Base-by-base conservation (phyloP, 108 stramenopile genomes). In the Nitzschia putrida region DNA sequence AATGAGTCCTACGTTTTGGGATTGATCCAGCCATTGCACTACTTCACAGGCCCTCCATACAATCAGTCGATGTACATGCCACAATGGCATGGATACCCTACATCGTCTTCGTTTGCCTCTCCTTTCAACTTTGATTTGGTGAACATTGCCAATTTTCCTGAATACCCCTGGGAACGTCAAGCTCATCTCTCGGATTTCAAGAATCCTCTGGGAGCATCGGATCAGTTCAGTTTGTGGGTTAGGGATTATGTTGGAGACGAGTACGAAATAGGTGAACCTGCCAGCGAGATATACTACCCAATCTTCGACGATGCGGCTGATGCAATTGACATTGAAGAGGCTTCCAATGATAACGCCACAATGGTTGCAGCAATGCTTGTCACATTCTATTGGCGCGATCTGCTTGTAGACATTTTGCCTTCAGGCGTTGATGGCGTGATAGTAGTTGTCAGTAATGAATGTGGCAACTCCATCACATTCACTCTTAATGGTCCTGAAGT, bases 381-480 rank as follows among this genome's bases (percentile, higher is more conserved):
- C 9, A 59, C 72, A 21, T 79, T 85, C 58, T 72, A 50, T 26
- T 85, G 84, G 84, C 69, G 73, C 38, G 71, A 66, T 11, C 22
- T 78, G 37, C 44, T 85, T 10, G 34, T 20, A 8, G 51, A 50
- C 7, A 69, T 80, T 23, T 54, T 85, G 5, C 84, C 84, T 3
- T 25, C 56, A 13, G 78, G 81, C 37, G 61, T 71, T 56, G 73
- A 79, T 47, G 85, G 82, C 0, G 60, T 85, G 53, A 45, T 68
- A 55, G 81, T 79, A 52, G 81, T 83, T 37, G 34, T 85, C 0
- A 20, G 56, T 39, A 76, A 69, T 21, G 65, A 67, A 1, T 80
- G 64, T 40, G 64, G 55, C 14, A 76, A 79, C 21, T 34, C 54
- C 13, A 80, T 74, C 52, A 80, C 68, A 16, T 85, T 80, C 16